Conservation (phyloP, 495 filamentous ascomycete species). For the Collariella sp. region DNA sequence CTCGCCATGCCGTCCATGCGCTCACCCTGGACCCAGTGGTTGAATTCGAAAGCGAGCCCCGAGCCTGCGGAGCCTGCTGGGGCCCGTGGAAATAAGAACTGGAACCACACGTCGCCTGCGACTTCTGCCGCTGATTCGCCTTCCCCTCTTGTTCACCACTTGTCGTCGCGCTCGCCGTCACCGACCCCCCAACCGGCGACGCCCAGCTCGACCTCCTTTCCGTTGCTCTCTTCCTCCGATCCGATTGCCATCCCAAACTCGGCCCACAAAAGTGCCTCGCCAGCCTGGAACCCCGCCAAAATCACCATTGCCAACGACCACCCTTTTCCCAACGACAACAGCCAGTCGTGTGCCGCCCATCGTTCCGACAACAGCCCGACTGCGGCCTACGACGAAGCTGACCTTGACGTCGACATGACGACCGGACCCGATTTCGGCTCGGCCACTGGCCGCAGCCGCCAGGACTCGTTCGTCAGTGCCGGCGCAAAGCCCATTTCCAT, state of each 20-base stretch:
- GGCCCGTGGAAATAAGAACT: constrained; percentile 26
- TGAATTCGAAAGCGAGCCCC: constrained; percentile 24
- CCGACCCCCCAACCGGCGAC: constrained; percentile 36
- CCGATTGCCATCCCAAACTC: constrained; percentile 24
- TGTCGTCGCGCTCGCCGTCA: constrained; percentile 26
- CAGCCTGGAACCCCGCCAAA: constrained; percentile 14
- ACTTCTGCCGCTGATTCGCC: constrained; percentile 23
- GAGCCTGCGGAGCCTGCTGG: constrained; percentile 17
- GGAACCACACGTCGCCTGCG: constrained; percentile 27
- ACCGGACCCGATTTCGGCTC: constrained; percentile 51
- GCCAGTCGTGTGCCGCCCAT: constrained; percentile 33
- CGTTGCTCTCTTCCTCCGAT: no score
- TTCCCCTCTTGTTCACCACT: constrained; percentile 27
- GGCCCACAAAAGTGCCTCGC: constrained; percentile 16
- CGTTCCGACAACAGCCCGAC: constrained; percentile 10
- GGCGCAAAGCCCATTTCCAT: constrained; percentile 83
- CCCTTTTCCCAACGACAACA: constrained; percentile 17
- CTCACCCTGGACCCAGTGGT: constrained; percentile 22
- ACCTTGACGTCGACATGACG: constrained; percentile 44
- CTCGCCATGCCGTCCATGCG: constrained; percentile 19
- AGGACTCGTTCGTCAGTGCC: constrained; percentile 72
- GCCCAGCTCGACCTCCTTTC: constrained; percentile 25
- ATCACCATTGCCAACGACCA: constrained; percentile 15
- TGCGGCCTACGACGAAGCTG: constrained; percentile 1
- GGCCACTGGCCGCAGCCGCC: constrained; percentile 44